phyloP scores from a whole-genome alignment of 2,329 filamentous ascomycete species.

The Penicillium paneum region DNA sequence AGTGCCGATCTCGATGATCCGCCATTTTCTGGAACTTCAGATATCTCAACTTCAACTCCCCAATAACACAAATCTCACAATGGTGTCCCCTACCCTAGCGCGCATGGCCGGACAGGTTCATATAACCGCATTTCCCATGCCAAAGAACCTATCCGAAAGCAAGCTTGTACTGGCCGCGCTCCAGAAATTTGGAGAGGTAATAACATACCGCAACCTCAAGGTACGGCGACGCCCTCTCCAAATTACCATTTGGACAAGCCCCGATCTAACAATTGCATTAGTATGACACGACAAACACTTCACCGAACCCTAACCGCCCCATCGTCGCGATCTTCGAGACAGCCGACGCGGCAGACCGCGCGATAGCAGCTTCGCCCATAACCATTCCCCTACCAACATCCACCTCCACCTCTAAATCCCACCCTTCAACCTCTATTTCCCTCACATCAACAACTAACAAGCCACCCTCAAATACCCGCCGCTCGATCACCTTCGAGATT shows the following conservation, averaged over 20 bases:
- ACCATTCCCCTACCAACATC: conserved; percentile 18
- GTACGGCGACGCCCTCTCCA: conserved; percentile 18
- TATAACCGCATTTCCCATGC: conserved; percentile 29
- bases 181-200: conserved; percentile 43
- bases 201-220: conserved; percentile 37
- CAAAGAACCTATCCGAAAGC: conserved; percentile 34
- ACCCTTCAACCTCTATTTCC: neutral
- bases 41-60: neutral
- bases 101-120: conserved; percentile 26
- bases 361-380: conserved; percentile 34
- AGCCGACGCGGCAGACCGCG: conserved; percentile 32
- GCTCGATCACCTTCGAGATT: conserved; percentile 28
- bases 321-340: conserved; percentile 39
- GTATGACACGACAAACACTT: conserved; percentile 32
- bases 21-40: conserved; percentile 11
- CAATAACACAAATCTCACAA: conserved; percentile 7
- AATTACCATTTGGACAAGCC: neutral
- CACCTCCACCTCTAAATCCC: neutral
- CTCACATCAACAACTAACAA: neutral
- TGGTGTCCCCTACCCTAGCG: conserved; percentile 11
- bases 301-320: conserved; percentile 16
- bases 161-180: conserved; percentile 35
- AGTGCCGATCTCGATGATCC: conserved; percentile 6
- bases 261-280: conserved; percentile 6
- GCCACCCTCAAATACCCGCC: neutral